phyloP scores from a whole-genome alignment of 352 stramenopile genomes.

The Phytophthora pisi region DNA sequence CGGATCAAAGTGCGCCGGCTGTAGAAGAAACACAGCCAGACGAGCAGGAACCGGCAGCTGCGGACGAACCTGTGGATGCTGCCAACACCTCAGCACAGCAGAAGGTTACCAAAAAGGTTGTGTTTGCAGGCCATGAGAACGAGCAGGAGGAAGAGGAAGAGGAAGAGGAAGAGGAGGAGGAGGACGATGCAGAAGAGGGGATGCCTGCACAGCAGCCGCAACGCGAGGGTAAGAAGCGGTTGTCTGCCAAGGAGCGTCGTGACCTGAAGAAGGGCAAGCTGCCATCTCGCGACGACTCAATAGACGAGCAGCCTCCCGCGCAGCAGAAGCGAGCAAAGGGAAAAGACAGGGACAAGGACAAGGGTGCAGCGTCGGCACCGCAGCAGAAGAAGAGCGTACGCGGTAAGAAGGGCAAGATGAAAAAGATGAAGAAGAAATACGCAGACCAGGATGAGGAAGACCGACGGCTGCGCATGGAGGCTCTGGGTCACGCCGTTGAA shows the following conservation, averaged over 20 bases:
- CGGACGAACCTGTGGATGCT: not conserved
- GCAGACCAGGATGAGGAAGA: constrained; percentile 97
- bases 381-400: constrained; percentile 61
- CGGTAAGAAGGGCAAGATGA: constrained; percentile 95
- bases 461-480: constrained; percentile 91
- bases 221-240: constrained; percentile 57
- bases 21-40: constrained; percentile 4
- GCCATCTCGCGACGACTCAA: constrained; percentile 18
- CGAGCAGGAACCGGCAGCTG: not conserved
- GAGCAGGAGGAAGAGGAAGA: constrained; percentile 24
- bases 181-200: constrained; percentile 21
- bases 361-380: constrained; percentile 22
- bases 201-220: constrained; percentile 8
- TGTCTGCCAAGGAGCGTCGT: constrained; percentile 77
- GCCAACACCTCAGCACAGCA: not conserved
- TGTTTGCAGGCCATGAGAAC: constrained; percentile 3
- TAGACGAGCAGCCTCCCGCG: constrained; percentile 17
- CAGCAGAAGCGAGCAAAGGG: constrained; percentile 33
- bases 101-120: constrained; percentile 14
- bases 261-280: constrained; percentile 80
- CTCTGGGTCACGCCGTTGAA: constrained; percentile 73
- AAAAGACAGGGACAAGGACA: constrained; percentile 77
- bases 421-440: constrained; percentile 97
- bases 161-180: constrained; percentile 20
- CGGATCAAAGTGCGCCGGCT: constrained; percentile 5